Conservation (phyloP, 768 basidiomycete genomes). For the Rhizopogon salebrosus region DNA sequence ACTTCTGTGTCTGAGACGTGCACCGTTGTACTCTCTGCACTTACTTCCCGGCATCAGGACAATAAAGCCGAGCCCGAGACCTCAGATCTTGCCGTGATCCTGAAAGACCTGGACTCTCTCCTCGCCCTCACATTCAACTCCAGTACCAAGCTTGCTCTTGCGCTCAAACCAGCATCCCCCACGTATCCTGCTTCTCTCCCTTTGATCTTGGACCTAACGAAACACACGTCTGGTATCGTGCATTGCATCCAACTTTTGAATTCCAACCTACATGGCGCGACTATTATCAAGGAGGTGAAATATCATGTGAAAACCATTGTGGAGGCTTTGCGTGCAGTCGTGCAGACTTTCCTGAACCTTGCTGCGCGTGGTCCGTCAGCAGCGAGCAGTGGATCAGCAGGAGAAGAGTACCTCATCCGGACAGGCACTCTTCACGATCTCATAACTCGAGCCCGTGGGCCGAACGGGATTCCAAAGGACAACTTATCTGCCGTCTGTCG, state of each 20-base stretch:
- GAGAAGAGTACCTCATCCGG: conserved; percentile 49
- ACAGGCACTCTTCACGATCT: conserved; percentile 60
- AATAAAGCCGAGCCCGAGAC: not conserved
- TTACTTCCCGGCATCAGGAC: not conserved
- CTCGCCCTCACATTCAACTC: conserved; percentile 52
- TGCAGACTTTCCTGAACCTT: conserved; percentile 37
- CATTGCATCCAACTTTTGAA: conserved; percentile 46
- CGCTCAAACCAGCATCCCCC: conserved; percentile 53
- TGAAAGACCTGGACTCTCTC: conserved; percentile 52
- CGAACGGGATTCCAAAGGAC: conserved; percentile 45
- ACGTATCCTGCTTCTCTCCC: conserved; percentile 45
- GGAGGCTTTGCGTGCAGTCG: conserved; percentile 38
- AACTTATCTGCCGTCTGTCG: conserved; percentile 55
- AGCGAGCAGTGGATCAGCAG: conserved; percentile 17
- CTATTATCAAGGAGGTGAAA: conserved; percentile 40
- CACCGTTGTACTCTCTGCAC: conserved; percentile 13
- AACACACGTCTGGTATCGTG: conserved; percentile 42
- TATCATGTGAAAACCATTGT: conserved; percentile 38
- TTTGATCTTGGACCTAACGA: conserved; percentile 49
- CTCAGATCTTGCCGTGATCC: conserved; percentile 35
- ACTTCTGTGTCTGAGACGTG: conserved; percentile 13
- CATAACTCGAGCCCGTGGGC: conserved; percentile 44
- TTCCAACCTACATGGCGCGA: conserved; percentile 35
- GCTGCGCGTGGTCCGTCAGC: conserved; percentile 18
- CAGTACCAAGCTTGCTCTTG: conserved; percentile 58